Evolutionary conservation across 306 rosid species (phyloP).

Genomic region (Hylodesmum podocarpum): DNA sequence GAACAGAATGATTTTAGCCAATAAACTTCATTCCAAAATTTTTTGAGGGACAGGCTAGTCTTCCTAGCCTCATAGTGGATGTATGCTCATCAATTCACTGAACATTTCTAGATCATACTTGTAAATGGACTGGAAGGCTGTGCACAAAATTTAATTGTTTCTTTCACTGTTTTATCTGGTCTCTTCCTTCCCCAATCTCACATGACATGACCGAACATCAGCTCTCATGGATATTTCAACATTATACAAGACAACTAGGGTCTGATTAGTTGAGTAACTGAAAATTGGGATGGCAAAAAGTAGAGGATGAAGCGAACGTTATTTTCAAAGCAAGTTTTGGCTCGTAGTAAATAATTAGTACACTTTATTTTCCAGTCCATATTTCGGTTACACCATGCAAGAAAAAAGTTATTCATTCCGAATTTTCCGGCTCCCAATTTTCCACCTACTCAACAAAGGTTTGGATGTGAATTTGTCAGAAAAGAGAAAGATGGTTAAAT

Average conservation of each 20-base stretch:
- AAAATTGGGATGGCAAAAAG: neutral
- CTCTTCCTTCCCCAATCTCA: neutral
- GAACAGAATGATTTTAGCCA: neutral
- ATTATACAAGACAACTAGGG: neutral
- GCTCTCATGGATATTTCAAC: conserved; percentile 9
- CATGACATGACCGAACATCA: neutral
- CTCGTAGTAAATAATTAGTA: neutral
- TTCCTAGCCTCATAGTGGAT: neutral
- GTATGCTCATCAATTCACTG: neutral
- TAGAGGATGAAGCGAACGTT: neutral
- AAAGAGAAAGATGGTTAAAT: neutral
- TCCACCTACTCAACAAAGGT: conserved; percentile 8
- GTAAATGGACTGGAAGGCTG: neutral
- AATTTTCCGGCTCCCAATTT: conserved; percentile 1
- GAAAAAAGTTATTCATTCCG: neutral
- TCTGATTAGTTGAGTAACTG: neutral
- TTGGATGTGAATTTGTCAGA: neutral
- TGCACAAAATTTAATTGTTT: neutral
- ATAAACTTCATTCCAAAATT: neutral
- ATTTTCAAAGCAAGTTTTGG: neutral
- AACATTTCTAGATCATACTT: neutral
- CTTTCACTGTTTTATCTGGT: neutral
- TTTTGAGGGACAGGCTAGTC: conserved; percentile 3
- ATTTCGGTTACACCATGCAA: neutral
- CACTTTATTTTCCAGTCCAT: neutral